Evolutionary conservation across 2,329 filamentous ascomycete genomes (phyloP), one percentile per base, ranked within the genome.

Genomic region (Rutstroemia sydowiana): DNA sequence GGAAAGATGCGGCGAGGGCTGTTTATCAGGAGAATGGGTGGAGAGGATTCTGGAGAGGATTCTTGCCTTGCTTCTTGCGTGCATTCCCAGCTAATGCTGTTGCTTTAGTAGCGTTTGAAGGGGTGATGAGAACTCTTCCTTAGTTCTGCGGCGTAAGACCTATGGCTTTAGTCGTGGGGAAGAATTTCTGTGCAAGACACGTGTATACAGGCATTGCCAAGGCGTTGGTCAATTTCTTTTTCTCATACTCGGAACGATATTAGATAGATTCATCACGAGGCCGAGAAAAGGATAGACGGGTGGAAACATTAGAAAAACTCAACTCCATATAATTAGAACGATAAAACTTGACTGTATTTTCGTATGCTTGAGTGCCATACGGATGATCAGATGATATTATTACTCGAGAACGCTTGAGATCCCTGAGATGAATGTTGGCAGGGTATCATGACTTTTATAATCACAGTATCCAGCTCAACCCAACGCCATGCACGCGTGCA

Each of bases 71-170:
- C 68, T 95, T 97, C 67, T 67, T 97, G 66, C 76, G 93, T 59
- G 93, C 93, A 3, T 97, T 97, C 68, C 93, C 93, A 13, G 92
- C 93, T 21, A 97, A 97, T 73, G 93, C 91, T 0, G 86, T 93
- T 80, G 92, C 93, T 1, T 70, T 97, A 65, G 82, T 96, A 49
- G 91, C 87, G 26, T 97, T 97, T 74, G 93, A 98, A 69, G 88
- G 85, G 2, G 87, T 93, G 48, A 92, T 95, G 87, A 80, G 89
- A 59, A 65, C 72, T 11, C 68, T 85, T 61, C 64, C 64, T 43
- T 63, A 28, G 26, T 10, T 32, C 11, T 26, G 9, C 14, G 8
- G 11, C n/a, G n/a, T n/a, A n/a, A n/a, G n/a, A n/a, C n/a, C n/a
- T n/a, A n/a, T n/a, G n/a, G n/a, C n/a, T n/a, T n/a, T n/a, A n/a